Percentiles rank a stretch among this genome's conserved stretches.
Evolutionary conservation across 495 filamentous ascomycete genomes (phyloP).

Genomic region (Talaromyces thailandensis): DNA sequence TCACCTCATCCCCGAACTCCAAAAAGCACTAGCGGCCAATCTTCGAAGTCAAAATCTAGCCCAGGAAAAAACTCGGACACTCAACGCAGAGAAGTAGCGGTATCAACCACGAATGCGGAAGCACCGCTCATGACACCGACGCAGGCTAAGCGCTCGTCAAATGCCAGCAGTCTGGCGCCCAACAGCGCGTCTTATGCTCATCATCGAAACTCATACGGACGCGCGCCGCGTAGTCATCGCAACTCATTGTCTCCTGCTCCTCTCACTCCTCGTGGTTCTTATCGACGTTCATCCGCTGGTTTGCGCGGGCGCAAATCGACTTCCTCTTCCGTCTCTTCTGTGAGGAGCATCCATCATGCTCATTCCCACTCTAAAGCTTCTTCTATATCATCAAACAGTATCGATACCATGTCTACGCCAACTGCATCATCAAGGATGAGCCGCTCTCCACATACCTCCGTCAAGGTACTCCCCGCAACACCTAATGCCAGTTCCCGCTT

Average conservation of each 20-base stretch:
- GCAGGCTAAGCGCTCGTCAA: conserved; percentile 34
- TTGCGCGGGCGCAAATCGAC: conserved; percentile 91
- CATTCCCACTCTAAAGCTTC: conserved; percentile 91
- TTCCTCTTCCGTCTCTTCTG: conserved; percentile 87
- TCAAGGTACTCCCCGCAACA: conserved; percentile 91
- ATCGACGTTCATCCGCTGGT: conserved; percentile 64
- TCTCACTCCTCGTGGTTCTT: conserved; percentile 76
- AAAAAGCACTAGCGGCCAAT: conserved; percentile 13
- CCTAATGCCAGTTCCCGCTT: conserved; percentile 66
- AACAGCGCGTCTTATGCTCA: conserved; percentile 39
- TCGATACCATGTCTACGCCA: conserved; percentile 55
- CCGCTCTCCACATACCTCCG: conserved; percentile 75
- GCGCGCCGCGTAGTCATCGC: conserved; percentile 48
- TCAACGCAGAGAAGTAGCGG: conserved; percentile 18
- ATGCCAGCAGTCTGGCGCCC: conserved; percentile 35
- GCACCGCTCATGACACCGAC: conserved; percentile 26
- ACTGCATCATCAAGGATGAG: conserved; percentile 53
- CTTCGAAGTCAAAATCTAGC: conserved; percentile 34
- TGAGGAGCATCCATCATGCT: conserved; percentile 79
- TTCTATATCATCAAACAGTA: conserved; percentile 78
- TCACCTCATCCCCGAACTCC: conserved; percentile 45
- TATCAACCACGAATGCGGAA: conserved; percentile 15
- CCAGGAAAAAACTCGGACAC: conserved; percentile 32
- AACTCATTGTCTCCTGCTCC: conserved; percentile 86
- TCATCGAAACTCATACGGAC: conserved; percentile 37